Evolutionary conservation across 2,329 filamentous ascomycete species (phyloP), one percentile per base, ranked within the genome.

Genomic region (Talaromyces atroroseus): DNA sequence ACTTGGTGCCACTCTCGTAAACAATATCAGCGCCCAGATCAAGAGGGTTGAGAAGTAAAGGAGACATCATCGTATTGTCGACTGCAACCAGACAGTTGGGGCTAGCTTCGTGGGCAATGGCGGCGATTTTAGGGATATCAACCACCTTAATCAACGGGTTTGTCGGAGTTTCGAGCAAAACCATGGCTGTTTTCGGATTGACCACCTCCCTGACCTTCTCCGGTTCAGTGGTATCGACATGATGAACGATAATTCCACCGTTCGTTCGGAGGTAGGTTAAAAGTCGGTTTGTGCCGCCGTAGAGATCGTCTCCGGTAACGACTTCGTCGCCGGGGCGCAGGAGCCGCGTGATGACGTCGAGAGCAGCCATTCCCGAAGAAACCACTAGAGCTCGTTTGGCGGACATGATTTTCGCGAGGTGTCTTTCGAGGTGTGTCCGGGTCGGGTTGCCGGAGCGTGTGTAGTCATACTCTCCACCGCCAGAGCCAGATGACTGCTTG

Each of bases 61-160:
- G 94, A 2, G 92, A 96, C 63, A 99, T 86, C 94, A 99, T 99
- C 57, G 94, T 99, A 78, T 99, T 99, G 75, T 99, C 94, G 24
- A 97, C 94, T 1, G 92, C 85, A 16, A 99, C 91, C 42, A 97
- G 78, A 24, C 90, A 88, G 60, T 83, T 83, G 7, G 87, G 78
- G 72, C 94, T 96, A 50, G 82, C 83, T 38, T 86, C 84, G 71
- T 97, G 94, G 0, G 88, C 83, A 20, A 87, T 77, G 40, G 81
- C 79, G 14, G 94, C 85, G 64, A 99, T 95, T 21, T 84, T 80
- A 3, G 87, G 82, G 58, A 99, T 88, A 71, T 99, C 94, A 66
- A 95, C 91, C 64, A 99, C 92, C 77, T 99, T 99, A 80, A 99
- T 97, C 49, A 99, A 78, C 5, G 94, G 95, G 75, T 99, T 99